Evolutionary conservation across 1,284 basidiomycete species (phyloP).

Genomic region (Sutorius eximius): DNA sequence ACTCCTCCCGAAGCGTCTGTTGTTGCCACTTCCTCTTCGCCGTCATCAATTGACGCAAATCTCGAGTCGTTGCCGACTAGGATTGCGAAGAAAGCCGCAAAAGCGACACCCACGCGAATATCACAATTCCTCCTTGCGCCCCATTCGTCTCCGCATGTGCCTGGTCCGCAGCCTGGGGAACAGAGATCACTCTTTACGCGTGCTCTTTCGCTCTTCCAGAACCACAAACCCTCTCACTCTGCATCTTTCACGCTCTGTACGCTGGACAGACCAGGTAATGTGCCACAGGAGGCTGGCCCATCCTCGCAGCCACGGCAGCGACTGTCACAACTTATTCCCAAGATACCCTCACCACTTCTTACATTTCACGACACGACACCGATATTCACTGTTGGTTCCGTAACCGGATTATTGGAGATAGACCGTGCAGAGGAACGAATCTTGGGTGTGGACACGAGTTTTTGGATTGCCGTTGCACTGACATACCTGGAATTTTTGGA

Average conservation of each 20-base stretch:
- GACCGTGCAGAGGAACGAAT: slow-evolving; percentile 54
- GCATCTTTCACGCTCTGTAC: slow-evolving; percentile 59
- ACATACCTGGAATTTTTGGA: slow-evolving; percentile 74
- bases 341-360: slow-evolving; percentile 48
- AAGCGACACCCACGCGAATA: slow-evolving; percentile 36
- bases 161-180: slow-evolving; percentile 35
- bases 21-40: slow-evolving; percentile 46
- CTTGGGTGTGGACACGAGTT: slow-evolving; percentile 69
- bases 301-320: slow-evolving; percentile 22
- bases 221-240: slow-evolving; percentile 56
- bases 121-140: slow-evolving; percentile 65
- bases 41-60: slow-evolving; percentile 41
- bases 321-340: slow-evolving; percentile 26
- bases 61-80: slow-evolving; percentile 24
- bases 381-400: slow-evolving; percentile 54
- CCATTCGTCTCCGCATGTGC: slow-evolving; percentile 44
- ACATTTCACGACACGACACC: slow-evolving; percentile 72
- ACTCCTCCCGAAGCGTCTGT: slow-evolving; percentile 48
- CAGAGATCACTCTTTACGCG: slow-evolving; percentile 53
- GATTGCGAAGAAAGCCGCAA: slow-evolving; percentile 9
- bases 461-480: slow-evolving; percentile 72
- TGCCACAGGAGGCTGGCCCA: slow-evolving; percentile 11
- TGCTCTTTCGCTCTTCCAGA: slow-evolving; percentile 56
- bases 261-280: slow-evolving; percentile 12
- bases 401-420: slow-evolving; percentile 63